Conservation (phyloP, 805 yeast species). For the Wickerhamomyces rabaulensis region DNA sequence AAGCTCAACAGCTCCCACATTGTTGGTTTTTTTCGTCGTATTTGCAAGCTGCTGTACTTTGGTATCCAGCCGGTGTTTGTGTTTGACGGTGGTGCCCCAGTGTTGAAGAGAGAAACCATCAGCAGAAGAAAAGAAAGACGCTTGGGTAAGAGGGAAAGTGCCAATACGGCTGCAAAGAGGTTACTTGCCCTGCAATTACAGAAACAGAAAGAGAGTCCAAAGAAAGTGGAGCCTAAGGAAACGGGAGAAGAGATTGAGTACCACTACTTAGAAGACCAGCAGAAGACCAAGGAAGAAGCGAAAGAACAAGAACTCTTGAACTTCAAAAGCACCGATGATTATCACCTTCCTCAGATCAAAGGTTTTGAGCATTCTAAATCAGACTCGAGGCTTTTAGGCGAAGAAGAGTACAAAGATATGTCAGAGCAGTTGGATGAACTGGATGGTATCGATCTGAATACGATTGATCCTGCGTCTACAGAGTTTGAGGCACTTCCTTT, state of each 20-base stretch:
- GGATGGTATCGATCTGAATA: conserved; percentile 63
- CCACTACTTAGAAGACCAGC: conserved; percentile 34
- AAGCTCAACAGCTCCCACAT: conserved; percentile 76
- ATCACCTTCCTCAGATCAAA: conserved; percentile 71
- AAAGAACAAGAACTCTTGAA: conserved; percentile 1
- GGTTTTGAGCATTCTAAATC: conserved; percentile 44
- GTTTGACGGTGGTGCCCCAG: conserved; percentile 94
- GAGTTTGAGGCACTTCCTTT: conserved; percentile 76
- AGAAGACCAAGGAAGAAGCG: conserved; percentile 6
- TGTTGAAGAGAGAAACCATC: conserved; percentile 74
- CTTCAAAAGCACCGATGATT: conserved; percentile 69
- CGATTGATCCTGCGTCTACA: conserved; percentile 77
- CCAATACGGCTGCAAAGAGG: conserved; percentile 71
- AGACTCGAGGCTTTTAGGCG: conserved; percentile 73
- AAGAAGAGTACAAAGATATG: conserved; percentile 61
- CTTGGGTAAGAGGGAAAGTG: conserved; percentile 66
- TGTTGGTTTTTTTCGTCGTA: conserved; percentile 92
- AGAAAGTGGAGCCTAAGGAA: conserved; percentile 9
- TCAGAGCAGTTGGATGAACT: conserved; percentile 56
- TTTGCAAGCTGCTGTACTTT: conserved; percentile 81
- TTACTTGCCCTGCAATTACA: conserved; percentile 78
- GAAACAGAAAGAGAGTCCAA: conserved; percentile 18
- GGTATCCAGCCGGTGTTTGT: conserved; percentile 89
- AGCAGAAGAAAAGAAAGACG: conserved; percentile 65
- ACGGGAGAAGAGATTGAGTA: conserved; percentile 23